phyloP scores from a whole-genome alignment of 306 rosid species.

The Casuarina cunninghamiana region DNA sequence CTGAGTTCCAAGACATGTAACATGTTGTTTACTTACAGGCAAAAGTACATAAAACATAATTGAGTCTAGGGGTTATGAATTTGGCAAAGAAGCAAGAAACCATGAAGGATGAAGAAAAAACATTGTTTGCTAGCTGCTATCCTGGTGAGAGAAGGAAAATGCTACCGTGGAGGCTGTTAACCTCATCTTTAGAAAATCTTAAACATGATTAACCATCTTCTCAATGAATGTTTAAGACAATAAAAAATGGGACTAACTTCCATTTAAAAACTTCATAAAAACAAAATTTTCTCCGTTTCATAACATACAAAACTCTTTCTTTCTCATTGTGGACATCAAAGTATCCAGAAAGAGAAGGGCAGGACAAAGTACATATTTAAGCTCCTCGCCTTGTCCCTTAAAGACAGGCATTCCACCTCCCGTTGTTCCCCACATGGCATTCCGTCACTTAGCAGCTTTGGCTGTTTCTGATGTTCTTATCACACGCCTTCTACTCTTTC shows the following conservation, averaged over 20 bases:
- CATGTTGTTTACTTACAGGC: too few relatives aligned
- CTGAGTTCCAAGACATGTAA: too few relatives aligned
- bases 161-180: too few relatives aligned
- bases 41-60: neutral
- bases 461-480: neutral
- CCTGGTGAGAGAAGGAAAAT: too few relatives aligned
- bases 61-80: neutral
- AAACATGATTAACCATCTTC: too few relatives aligned
- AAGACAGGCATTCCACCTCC: neutral
- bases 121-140: neutral
- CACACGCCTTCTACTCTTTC: neutral
- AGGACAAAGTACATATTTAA: neutral
- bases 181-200: too few relatives aligned
- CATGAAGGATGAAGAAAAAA: neutral
- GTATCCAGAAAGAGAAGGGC: neutral
- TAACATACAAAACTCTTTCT: neutral
- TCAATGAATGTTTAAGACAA: too few relatives aligned
- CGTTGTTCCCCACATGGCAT: neutral
- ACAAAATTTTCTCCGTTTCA: too few relatives aligned
- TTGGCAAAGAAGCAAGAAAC: neutral
- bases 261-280: too few relatives aligned
- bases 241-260: too few relatives aligned
- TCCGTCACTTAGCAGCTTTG: neutral
- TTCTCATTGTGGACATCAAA: neutral
- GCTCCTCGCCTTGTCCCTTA: neutral